These are phyloP conservation scores for Camelina neglecta DNA, from an alignment of 345 rosid species.

Conservation along the genomic window DNA sequence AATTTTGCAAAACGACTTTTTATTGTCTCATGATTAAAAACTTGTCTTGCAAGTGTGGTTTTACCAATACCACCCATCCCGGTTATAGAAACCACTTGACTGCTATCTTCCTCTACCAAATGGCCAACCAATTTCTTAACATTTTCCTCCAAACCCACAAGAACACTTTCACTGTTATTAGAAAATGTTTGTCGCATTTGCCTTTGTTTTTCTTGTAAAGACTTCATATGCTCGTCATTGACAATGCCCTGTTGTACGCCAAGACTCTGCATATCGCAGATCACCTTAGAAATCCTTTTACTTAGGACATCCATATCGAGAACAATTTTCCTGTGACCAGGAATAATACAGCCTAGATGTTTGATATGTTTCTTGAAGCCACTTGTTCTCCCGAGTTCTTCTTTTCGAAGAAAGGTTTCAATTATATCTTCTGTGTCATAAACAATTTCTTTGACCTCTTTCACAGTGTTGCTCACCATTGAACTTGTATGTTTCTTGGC, in stretches of 20 bases:
- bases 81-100: conserved; percentile 40
- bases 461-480: background rate
- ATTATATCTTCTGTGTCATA: conserved; percentile 35
- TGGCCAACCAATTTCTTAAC: conserved; percentile 22
- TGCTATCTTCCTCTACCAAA: conserved; percentile 11
- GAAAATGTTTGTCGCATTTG: conserved; percentile 33
- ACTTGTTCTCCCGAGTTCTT: background rate
- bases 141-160: conserved; percentile 51
- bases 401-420: conserved; percentile 26
- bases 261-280: background rate
- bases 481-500: background rate
- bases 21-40: conserved; percentile 29
- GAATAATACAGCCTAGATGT: too few relatives aligned
- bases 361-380: background rate
- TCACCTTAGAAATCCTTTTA: background rate
- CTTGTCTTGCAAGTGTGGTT: conserved; percentile 50
- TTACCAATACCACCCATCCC: conserved; percentile 72
- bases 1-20: conserved; percentile 33
- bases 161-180: conserved; percentile 24
- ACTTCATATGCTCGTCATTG: background rate
- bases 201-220: conserved; percentile 22
- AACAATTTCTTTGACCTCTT: conserved; percentile 35
- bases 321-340: background rate
- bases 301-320: background rate
- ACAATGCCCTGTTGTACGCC: background rate